Evolutionary conservation across 2,329 filamentous ascomycete genomes (phyloP), one percentile per base, ranked within the genome.

Genomic region (Clonostachys chloroleuca): DNA sequence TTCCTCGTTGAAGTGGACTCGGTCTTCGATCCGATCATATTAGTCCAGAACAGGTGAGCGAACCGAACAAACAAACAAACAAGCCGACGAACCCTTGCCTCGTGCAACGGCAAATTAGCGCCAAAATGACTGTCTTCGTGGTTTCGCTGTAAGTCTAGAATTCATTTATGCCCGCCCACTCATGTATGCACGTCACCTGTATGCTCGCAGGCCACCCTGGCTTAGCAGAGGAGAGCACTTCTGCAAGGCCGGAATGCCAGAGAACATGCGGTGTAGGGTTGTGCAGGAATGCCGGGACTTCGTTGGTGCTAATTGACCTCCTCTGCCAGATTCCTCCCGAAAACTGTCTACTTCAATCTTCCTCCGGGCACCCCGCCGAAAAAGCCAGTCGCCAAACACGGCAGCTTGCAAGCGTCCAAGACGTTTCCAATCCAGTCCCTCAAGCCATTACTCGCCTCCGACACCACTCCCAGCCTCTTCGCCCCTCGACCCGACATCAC

Each of bases 321-420:
- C 13, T 30, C 42, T 34, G 14, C 12, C 62, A 96, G 92, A 48
- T 96, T 96, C 63, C 80, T 96, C 35, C 92, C 92, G 34, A 92
- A 95, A 65, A 97, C 92, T 39, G 77, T 96, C 59, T 85, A 95
- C 66, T 97, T 97, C 66, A 84, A 85, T 56, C 75, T 88, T 48
- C 80, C 81, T 12, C 24, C 75, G 76, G 37, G 75, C 74, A 34
- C 71, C 73, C 52, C 61, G 60, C 50, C 24, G 24, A 30, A 30
- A 30, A 30, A 63, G 57, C 54, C 18, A 39, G 34, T 17, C 14
- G 14, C 47, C 40, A 14, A 42, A 33, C 33, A 34, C 13, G 18
- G n/a, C 16, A 34, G 40, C 35, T 34, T 37, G 33, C 52, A 42
- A 54, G 49, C 59, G 47, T 48, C 60, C 54, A 58, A 59, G 53